Evolutionary conservation across 371 early-diverging fungal species (phyloP).

Genomic region (Mucor mucedo): DNA sequence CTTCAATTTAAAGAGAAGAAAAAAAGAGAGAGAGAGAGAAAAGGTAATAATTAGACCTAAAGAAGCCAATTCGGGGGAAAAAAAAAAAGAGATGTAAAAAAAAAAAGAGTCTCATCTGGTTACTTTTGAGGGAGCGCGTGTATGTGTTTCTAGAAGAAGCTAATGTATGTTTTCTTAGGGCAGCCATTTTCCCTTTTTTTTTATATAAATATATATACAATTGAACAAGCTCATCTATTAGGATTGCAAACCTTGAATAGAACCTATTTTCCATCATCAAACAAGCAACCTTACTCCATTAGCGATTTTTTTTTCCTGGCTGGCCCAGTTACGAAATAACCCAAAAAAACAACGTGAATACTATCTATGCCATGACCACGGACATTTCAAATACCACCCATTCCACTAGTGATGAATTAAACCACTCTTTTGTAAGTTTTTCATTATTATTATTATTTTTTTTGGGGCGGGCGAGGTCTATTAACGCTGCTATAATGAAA

Average conservation of each 20-base stretch:
- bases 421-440: neutral
- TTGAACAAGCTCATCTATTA: too few relatives aligned
- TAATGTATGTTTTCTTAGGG: neutral
- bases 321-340: slow-evolving; percentile 20
- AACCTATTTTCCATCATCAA: too few relatives aligned
- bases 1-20: neutral
- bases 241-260: neutral
- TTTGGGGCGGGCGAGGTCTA: too few relatives aligned
- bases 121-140: neutral
- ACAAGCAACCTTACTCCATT: too few relatives aligned
- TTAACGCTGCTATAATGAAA: too few relatives aligned
- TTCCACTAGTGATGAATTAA: slow-evolving; percentile 1
- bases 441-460: neutral
- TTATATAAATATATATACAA: too few relatives aligned
- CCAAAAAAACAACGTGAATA: neutral
- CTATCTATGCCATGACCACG: slow-evolving; percentile 20
- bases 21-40: neutral
- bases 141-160: too few relatives aligned
- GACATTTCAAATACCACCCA: slow-evolving; percentile 12
- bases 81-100: neutral
- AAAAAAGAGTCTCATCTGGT: neutral
- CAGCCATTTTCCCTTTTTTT: too few relatives aligned
- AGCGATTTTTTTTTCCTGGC: slow-evolving; percentile 11
- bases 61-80: neutral
- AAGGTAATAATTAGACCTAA: neutral